phyloP scores from a whole-genome alignment of 2,329 filamentous ascomycete species.

The Botrytis pseudocinerea region DNA sequence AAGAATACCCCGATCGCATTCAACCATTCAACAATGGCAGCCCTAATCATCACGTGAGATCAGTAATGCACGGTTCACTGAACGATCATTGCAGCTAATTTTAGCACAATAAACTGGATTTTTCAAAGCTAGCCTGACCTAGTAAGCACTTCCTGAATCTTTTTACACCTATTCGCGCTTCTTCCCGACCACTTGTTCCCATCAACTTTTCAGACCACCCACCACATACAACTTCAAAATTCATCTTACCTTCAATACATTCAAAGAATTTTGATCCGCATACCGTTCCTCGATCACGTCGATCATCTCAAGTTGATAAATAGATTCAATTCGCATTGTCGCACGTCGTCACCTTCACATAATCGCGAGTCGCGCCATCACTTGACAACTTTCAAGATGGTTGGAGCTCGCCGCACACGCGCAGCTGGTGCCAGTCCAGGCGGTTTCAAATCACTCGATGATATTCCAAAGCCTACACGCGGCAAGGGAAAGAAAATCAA shows the following conservation, averaged over 20 bases:
- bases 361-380: conserved; percentile 13
- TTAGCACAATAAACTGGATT: neutral
- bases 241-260: neutral
- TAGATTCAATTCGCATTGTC: neutral
- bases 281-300: neutral
- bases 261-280: conserved; percentile 1
- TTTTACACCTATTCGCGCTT: conserved; percentile 3
- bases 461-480: conserved; percentile 11
- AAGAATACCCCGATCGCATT: neutral
- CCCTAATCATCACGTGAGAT: neutral
- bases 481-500: conserved; percentile 12
- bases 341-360: neutral
- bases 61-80: fast-evolving
- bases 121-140: neutral
- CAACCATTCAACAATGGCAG: neutral
- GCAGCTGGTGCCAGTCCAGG: conserved; percentile 18
- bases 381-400: conserved; percentile 9
- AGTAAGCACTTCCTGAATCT: neutral
- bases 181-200: neutral
- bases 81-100: neutral
- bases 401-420: conserved; percentile 18
- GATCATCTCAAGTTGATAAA: neutral
- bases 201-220: conserved; percentile 11
- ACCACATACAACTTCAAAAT: conserved; percentile 6
- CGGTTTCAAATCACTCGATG: conserved; percentile 23